Conservation (phyloP, 441 rosid genomes). For the Isatis lusitanica region DNA sequence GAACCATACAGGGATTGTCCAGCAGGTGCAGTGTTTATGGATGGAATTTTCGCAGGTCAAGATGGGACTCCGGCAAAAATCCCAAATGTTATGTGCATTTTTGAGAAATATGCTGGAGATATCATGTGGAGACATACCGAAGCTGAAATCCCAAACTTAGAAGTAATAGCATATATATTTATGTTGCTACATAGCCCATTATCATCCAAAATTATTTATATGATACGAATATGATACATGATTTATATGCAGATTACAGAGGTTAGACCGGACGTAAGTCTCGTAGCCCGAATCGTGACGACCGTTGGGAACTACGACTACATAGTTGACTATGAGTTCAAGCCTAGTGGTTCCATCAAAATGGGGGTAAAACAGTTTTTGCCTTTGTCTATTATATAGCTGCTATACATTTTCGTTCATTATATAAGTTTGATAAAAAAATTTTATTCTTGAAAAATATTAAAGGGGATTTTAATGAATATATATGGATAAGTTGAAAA, state of each 20-base stretch:
- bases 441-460: too few species aligned
- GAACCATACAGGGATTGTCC: conserved; percentile 59
- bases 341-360: conserved; percentile 69
- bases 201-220: neutral
- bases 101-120: conserved; percentile 64
- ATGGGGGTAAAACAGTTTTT: conserved; percentile 36
- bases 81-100: conserved; percentile 54
- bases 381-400: neutral
- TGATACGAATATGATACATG: neutral
- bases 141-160: conserved; percentile 39
- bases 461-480: too few species aligned
- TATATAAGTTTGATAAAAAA: neutral
- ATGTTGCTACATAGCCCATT: neutral
- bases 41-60: conserved; percentile 42
- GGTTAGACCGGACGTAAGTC: conserved; percentile 57
- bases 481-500: too few species aligned
- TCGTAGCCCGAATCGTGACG: conserved; percentile 55
- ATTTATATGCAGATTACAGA: conserved; percentile 47
- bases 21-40: conserved; percentile 54
- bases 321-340: conserved; percentile 68
- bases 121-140: conserved; percentile 79
- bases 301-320: conserved; percentile 64
- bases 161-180: conserved; percentile 21
- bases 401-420: neutral
- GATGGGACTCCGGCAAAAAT: conserved; percentile 44